These are phyloP conservation scores for Xylariaceae sp. DNA, from an alignment of 2,329 filamentous ascomycete species.

Conservation along the genomic window DNA sequence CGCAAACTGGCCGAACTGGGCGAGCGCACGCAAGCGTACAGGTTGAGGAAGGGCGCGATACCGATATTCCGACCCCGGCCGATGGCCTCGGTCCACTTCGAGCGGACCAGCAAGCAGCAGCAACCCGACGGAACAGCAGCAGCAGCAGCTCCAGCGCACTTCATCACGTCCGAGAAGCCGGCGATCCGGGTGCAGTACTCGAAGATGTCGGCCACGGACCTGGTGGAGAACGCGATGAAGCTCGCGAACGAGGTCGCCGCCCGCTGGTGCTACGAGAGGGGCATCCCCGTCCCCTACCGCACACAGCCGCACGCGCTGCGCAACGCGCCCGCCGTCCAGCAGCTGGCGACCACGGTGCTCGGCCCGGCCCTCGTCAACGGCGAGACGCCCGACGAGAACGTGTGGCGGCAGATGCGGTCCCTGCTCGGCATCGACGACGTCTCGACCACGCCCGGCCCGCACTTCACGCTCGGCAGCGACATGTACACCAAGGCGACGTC, in stretches of 20 bases:
- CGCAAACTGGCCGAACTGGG: slow-evolving; percentile 43
- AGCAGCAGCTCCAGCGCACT: slow-evolving; percentile 19
- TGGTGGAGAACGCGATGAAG: slow-evolving; percentile 51
- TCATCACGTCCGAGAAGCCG: slow-evolving; percentile 42
- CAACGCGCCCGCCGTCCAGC: slow-evolving; percentile 34
- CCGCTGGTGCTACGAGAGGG: slow-evolving; percentile 52
- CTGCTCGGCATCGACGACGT: slow-evolving; percentile 48
- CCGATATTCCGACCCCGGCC: slow-evolving; percentile 42
- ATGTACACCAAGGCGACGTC: slow-evolving; percentile 61
- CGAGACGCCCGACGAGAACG: slow-evolving; percentile 26
- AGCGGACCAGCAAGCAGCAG: no score
- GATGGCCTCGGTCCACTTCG: slow-evolving; percentile 40
- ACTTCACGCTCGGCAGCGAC: slow-evolving; percentile 53
- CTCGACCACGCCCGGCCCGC: slow-evolving; percentile 46
- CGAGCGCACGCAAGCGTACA: slow-evolving; percentile 37
- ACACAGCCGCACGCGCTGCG: slow-evolving; percentile 39
- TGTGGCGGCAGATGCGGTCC: slow-evolving; percentile 30
- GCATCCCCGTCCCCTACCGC: slow-evolving; percentile 56
- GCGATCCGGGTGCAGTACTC: slow-evolving; percentile 41
- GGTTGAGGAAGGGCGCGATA: slow-evolving; percentile 44
- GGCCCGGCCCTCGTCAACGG: slow-evolving; percentile 36
- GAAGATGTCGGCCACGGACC: slow-evolving; percentile 25
- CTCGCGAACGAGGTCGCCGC: slow-evolving; percentile 58
- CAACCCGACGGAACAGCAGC: no score
- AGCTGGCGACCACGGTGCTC: slow-evolving; percentile 35